These are phyloP conservation scores for Hermanozyma aechmeae DNA, from an alignment of 805 yeast genomes.

Conservation along the genomic window DNA sequence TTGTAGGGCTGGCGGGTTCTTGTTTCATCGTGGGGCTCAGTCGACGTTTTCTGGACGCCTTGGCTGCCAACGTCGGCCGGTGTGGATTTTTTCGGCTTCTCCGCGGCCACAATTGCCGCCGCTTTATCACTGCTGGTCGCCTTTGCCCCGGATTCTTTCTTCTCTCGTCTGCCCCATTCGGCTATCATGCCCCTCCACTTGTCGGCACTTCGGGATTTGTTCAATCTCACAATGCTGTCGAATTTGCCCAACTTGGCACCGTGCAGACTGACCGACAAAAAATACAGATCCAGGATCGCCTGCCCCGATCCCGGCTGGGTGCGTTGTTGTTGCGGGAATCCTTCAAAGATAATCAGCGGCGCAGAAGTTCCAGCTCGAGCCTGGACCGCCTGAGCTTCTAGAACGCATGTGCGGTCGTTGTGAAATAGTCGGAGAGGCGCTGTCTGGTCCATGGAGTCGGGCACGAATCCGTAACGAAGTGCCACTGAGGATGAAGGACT, in stretches of 20 bases:
- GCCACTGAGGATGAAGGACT: slow-evolving; percentile 9
- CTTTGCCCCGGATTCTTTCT: background rate
- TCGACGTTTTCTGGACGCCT: slow-evolving; percentile 2
- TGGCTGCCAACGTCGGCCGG: slow-evolving; percentile 2
- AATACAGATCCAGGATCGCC: slow-evolving; percentile 19
- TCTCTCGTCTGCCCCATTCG: slow-evolving; percentile 10
- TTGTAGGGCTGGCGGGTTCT: slow-evolving; percentile 1
- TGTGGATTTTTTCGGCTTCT: background rate
- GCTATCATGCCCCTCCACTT: slow-evolving; percentile 17
- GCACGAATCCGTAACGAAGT: slow-evolving; percentile 31
- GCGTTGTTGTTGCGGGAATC: slow-evolving; percentile 21
- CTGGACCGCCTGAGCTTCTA: slow-evolving; percentile 19
- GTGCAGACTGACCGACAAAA: slow-evolving; percentile 12
- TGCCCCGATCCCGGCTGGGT: background rate
- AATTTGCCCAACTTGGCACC: slow-evolving; percentile 14
- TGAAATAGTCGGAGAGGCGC: slow-evolving; percentile 25
- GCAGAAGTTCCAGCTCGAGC: slow-evolving; percentile 2
- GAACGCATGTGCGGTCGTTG: slow-evolving; percentile 21
- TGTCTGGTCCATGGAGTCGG: slow-evolving; percentile 30
- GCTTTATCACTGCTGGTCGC: background rate
- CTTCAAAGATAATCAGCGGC: slow-evolving; percentile 28
- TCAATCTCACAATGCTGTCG: slow-evolving; percentile 23
- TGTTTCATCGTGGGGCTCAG: background rate
- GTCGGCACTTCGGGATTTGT: slow-evolving; percentile 26
- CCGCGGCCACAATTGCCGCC: background rate